These are phyloP conservation scores for Sclerotinia sclerotiorum DNA, from an alignment of 2,329 filamentous ascomycete species.

Conservation along the genomic window DNA sequence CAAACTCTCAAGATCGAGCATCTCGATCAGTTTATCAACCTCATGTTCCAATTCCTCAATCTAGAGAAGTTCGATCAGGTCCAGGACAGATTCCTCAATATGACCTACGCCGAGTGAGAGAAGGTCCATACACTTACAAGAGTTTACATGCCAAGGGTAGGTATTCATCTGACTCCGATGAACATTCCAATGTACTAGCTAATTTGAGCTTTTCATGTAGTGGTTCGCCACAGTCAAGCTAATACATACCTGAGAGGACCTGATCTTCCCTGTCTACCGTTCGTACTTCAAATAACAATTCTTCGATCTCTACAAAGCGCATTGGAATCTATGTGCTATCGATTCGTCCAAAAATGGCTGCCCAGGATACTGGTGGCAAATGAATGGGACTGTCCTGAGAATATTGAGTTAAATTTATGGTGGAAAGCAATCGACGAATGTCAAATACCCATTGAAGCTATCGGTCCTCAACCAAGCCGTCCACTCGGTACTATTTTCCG, in stretches of 20 bases:
- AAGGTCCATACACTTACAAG: neutral
- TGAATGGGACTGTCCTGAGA: slow-evolving; percentile 27
- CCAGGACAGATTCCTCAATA: slow-evolving; percentile 3
- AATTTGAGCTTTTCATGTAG: neutral
- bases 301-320: slow-evolving; percentile 26
- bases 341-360: slow-evolving; percentile 29
- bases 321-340: slow-evolving; percentile 27
- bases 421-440: slow-evolving; percentile 23
- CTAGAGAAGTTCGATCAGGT: neutral
- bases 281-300: slow-evolving; percentile 26
- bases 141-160: neutral
- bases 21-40: neutral
- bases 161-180: neutral
- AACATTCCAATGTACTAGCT: neutral
- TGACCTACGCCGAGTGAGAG: neutral
- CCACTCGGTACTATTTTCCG: slow-evolving; percentile 16
- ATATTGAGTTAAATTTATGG: slow-evolving; percentile 28
- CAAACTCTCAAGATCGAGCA: neutral
- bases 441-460: slow-evolving; percentile 25
- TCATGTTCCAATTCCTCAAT: neutral
- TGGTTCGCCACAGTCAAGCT: too few species aligned
- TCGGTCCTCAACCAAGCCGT: slow-evolving; percentile 4
- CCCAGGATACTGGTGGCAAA: slow-evolving; percentile 23
- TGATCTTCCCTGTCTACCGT: slow-evolving; percentile 26
- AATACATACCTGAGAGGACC: neutral